Base-by-base conservation (phyloP, 108 stramenopile species). In the Fragilaria radians region DNA sequence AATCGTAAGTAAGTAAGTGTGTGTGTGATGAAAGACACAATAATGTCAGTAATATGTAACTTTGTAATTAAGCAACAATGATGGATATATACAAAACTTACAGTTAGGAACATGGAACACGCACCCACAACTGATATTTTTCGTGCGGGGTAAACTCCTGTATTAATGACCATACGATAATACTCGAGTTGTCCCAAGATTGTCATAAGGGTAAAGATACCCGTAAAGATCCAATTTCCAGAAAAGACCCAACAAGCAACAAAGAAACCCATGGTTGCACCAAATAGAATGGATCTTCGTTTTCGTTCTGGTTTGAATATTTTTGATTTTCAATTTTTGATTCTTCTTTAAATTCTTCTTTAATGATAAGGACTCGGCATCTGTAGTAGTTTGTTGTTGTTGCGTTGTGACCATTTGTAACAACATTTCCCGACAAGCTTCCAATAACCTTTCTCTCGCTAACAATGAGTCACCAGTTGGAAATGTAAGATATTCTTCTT, bases 81-180 rank as follows among this genome's bases (percentile, higher is more conserved):
- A n/a, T 9, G 21, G 19, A 52, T 52, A 23, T 23, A 51, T n/a
- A 25, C 5, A 32, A 9, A 32, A 70, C 77, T 28, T 63, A 79
- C 62, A 58, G 92, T 89, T 28, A 94, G 34, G 67, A 93, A 97
- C 79, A 93, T 94, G 45, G 83, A 73, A 52, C 71, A 72, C 7
- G 94, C 88, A 1, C 94, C 86, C 50, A 88, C 52, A 21, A 94
- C 85, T 34, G 80, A 80, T 28, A 98, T 96, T 25, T 91, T 65
- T n/a, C 94, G 70, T 5, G 97, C 95, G 5, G 97, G 93, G 72
- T 85, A 88, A 28, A 94, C 91, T 4, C 95, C 95, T 17, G 89
- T 76, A 62, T 79, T 79, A 80, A 94, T 92, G 42, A 92, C 87
- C 91, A 95, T 95, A n/a, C 95, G 78, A 70, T 93, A 98, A 71